phyloP scores from a whole-genome alignment of 306 rosid species.

The Vicia villosa region DNA sequence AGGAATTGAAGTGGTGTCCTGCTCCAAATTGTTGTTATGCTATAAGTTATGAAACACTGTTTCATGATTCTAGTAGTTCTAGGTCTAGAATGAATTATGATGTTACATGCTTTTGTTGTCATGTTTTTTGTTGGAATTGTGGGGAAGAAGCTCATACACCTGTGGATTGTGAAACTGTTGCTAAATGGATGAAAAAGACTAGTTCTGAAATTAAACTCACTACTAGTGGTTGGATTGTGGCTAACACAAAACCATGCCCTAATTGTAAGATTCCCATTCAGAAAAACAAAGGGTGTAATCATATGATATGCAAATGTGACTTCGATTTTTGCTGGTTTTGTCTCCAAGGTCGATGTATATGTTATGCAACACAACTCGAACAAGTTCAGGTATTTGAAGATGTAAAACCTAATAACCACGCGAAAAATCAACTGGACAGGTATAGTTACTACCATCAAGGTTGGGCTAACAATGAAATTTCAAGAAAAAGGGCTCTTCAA shows the following conservation, averaged over 20 bases:
- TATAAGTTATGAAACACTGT: neutral
- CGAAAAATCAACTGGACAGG: slow-evolving; percentile 50
- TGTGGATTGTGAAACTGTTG: slow-evolving; percentile 12
- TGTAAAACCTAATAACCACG: slow-evolving; percentile 1
- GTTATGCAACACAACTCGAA: neutral
- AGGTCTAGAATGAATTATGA: neutral
- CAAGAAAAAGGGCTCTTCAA: slow-evolving; percentile 38
- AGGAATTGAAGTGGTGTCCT: slow-evolving; percentile 35
- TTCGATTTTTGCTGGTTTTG: slow-evolving; percentile 37
- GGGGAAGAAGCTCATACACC: slow-evolving; percentile 39
- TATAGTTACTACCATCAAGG: slow-evolving; percentile 59
- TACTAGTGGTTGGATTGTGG: slow-evolving; percentile 9
- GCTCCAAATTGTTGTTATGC: slow-evolving; percentile 8
- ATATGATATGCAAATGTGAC: slow-evolving; percentile 26
- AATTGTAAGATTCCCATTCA: slow-evolving; percentile 13
- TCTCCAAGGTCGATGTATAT: neutral
- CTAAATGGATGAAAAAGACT: slow-evolving; percentile 9
- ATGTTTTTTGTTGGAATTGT: slow-evolving; percentile 34
- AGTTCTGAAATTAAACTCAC: neutral
- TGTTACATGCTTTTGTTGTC: slow-evolving; percentile 26
- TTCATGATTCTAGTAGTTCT: neutral
- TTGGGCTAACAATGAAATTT: slow-evolving; percentile 56
- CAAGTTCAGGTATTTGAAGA: slow-evolving; percentile 13
- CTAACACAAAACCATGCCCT: slow-evolving; percentile 32
- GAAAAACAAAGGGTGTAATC: slow-evolving; percentile 3